Percentiles rank a stretch among this genome's conserved stretches.
Conservation (phyloP, 2,329 filamentous ascomycete genomes). For the Coniochaeta prunicola region DNA sequence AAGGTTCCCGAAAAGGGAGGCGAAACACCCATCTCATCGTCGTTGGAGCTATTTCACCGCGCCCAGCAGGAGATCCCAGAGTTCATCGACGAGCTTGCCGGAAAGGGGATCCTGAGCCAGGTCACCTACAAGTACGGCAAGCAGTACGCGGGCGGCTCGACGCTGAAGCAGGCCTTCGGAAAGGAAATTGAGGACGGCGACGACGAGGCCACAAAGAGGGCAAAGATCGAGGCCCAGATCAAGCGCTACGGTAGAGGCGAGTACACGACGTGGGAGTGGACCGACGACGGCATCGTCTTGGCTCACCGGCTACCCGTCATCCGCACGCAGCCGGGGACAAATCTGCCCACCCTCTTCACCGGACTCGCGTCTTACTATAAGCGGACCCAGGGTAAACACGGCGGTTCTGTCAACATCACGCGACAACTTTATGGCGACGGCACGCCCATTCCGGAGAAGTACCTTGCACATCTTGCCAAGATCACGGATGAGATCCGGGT, state of each 20-base stretch:
- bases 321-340: slow-evolving; percentile 36
- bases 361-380: slow-evolving; percentile 37
- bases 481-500: slow-evolving; percentile 42
- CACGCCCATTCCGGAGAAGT: slow-evolving; percentile 36
- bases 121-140: slow-evolving; percentile 33
- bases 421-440: slow-evolving; percentile 37
- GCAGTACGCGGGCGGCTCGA: slow-evolving; percentile 39
- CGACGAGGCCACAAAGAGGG: slow-evolving; percentile 27
- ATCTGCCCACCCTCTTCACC: slow-evolving; percentile 37
- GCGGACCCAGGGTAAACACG: slow-evolving; percentile 18
- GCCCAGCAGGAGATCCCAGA: slow-evolving; percentile 36
- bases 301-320: slow-evolving; percentile 38
- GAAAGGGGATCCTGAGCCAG: slow-evolving; percentile 28
- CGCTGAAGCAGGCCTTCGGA: slow-evolving; percentile 33
- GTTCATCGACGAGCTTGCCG: slow-evolving; percentile 31
- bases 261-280: slow-evolving; percentile 41
- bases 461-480: slow-evolving; percentile 29
- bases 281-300: slow-evolving; percentile 32
- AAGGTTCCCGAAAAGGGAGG: slow-evolving; percentile 26
- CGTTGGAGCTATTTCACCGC: slow-evolving; percentile 19
- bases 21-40: slow-evolving; percentile 39
- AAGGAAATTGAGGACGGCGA: slow-evolving; percentile 37
- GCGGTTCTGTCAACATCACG: slow-evolving; percentile 21
- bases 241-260: slow-evolving; percentile 34
- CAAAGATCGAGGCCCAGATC: slow-evolving; percentile 42